Conservation (phyloP, 805 yeast species). For the Kockiozyma suomiensis region DNA sequence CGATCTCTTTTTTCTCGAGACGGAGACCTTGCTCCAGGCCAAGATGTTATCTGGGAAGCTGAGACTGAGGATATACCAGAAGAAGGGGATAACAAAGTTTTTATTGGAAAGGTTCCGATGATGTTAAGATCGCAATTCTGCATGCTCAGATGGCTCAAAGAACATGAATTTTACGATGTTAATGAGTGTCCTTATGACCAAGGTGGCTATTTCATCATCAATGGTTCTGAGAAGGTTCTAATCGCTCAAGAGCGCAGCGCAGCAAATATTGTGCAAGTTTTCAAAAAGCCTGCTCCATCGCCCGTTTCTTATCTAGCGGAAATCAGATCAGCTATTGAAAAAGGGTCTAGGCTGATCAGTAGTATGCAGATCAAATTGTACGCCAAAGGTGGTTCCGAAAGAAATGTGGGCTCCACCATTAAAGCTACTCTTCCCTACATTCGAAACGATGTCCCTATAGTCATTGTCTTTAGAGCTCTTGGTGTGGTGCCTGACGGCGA, state of each 20-base stretch:
- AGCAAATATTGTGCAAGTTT: slow-evolving; percentile 97
- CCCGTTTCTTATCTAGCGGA: slow-evolving; percentile 96
- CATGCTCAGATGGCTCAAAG: slow-evolving; percentile 84
- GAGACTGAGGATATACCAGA: slow-evolving; percentile 55
- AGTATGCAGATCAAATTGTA: slow-evolving; percentile 91
- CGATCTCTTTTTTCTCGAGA: slow-evolving; percentile 83
- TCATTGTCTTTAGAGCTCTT: slow-evolving; percentile 93
- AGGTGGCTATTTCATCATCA: slow-evolving; percentile 98
- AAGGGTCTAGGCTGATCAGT: slow-evolving; percentile 92
- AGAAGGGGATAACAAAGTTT: slow-evolving; percentile 75
- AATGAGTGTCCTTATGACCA: slow-evolving; percentile 99
- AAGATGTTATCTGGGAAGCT: slow-evolving; percentile 64
- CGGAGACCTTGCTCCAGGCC: slow-evolving; percentile 52
- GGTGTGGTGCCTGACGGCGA: slow-evolving; percentile 99
- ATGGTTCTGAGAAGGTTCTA: slow-evolving; percentile 96
- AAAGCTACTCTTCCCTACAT: slow-evolving; percentile 96
- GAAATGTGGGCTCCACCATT: slow-evolving; percentile 76
- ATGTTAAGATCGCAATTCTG: slow-evolving; percentile 97
- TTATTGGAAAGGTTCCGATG: slow-evolving; percentile 95
- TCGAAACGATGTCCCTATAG: slow-evolving; percentile 95
- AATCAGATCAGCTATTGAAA: slow-evolving; percentile 93
- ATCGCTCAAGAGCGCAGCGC: slow-evolving; percentile 99
- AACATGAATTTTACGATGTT: slow-evolving; percentile 89
- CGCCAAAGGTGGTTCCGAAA: slow-evolving; percentile 72
- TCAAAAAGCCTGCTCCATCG: slow-evolving; percentile 95